Conservation (phyloP, 2,329 filamentous ascomycete species). For the Lasiodiplodia hormozganensis region DNA sequence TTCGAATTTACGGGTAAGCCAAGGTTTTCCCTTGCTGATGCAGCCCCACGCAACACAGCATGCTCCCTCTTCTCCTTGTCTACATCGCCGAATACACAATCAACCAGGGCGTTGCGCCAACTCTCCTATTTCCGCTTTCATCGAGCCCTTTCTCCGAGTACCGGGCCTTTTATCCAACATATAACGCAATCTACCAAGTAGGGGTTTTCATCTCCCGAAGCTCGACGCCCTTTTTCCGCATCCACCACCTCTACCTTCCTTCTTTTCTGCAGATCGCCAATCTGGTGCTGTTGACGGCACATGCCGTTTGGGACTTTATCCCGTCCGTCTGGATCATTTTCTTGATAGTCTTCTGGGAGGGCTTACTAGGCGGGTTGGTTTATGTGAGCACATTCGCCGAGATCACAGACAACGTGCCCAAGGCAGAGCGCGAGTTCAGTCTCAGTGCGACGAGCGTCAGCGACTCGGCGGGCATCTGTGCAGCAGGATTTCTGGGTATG, state of each 20-base stretch:
- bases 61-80: constrained; percentile 89
- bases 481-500: constrained; percentile 86
- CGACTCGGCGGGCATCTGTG: constrained; percentile 88
- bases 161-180: constrained; percentile 91
- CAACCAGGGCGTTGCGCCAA: constrained; percentile 92
- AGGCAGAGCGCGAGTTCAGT: constrained; percentile 86
- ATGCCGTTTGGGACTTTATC: constrained; percentile 81
- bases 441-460: constrained; percentile 89
- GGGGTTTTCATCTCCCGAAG: constrained; percentile 95
- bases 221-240: constrained; percentile 83
- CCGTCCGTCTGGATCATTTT: constrained; percentile 89
- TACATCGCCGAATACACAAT: constrained; percentile 98
- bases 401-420: constrained; percentile 82
- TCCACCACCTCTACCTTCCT: constrained; percentile 81
- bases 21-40: constrained; percentile 1
- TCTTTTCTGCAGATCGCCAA: constrained; percentile 84
- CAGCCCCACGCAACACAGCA: constrained; percentile 54
- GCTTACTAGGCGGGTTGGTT: constrained; percentile 85
- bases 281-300: constrained; percentile 73
- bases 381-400: constrained; percentile 97
- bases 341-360: constrained; percentile 89
- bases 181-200: constrained; percentile 91
- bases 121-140: constrained; percentile 81
- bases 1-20: background rate
- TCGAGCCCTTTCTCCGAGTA: constrained; percentile 80